A percentile compares a stretch with the other conserved stretches of the same genome.
These are phyloP conservation scores for Phoenix dactylifera DNA, from an alignment of 176 grass and related monocot genomes.

Conservation along the genomic window DNA sequence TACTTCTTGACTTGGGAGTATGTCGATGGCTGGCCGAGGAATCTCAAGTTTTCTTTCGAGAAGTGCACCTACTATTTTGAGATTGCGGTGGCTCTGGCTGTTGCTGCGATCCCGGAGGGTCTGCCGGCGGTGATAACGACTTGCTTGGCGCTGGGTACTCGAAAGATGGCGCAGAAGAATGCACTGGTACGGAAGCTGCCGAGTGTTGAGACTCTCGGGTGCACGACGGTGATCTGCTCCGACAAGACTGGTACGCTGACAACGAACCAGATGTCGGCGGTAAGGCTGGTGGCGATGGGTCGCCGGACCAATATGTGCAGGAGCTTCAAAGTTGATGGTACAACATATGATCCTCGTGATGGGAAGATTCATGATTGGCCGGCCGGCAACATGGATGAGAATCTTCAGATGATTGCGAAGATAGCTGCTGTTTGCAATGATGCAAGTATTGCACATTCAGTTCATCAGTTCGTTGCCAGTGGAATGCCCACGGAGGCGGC, in stretches of 20 bases:
- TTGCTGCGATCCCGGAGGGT: conserved; percentile 28
- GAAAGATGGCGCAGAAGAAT: conserved; percentile 26
- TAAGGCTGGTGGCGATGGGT: conserved; percentile 16
- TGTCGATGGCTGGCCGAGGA: conserved; percentile 14
- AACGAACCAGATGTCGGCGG: conserved; percentile 32
- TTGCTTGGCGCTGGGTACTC: conserved; percentile 22
- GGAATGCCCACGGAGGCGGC: conserved; percentile 29
- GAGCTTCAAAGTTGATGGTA: conserved; percentile 18
- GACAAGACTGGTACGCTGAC: conserved; percentile 33
- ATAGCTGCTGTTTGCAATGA: conserved; percentile 28
- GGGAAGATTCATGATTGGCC: conserved; percentile 20
- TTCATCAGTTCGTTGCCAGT: conserved; percentile 11
- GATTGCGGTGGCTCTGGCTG: conserved; percentile 24
- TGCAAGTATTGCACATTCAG: conserved; percentile 5
- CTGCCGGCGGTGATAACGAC: conserved; percentile 29
- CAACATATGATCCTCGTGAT: conserved; percentile 27
- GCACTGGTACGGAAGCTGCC: conserved; percentile 24
- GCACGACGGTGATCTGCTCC: conserved; percentile 33
- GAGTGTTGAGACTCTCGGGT: conserved; percentile 27
- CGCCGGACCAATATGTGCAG: neutral
- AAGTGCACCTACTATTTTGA: conserved; percentile 30
- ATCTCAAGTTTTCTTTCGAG: conserved; percentile 23
- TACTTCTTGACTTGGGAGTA: conserved; percentile 34
- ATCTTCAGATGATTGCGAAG: conserved; percentile 17
- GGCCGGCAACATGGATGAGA: conserved; percentile 12